A percentile compares a stretch with the other conserved stretches of the same genome.
Evolutionary conservation across 345 rosid genomes (phyloP).

Genomic region (Pistacia vera): DNA sequence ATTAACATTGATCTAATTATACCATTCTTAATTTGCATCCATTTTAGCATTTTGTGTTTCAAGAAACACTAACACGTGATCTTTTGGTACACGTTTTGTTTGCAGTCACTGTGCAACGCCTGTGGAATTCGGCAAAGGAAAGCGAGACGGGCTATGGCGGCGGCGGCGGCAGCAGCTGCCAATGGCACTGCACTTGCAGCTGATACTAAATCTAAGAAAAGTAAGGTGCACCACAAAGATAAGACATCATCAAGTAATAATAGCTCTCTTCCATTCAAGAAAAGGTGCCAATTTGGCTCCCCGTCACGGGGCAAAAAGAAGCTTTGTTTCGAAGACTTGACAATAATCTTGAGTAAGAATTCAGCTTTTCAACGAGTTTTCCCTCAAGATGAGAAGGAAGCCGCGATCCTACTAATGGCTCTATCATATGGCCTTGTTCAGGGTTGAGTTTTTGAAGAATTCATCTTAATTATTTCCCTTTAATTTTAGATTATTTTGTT

Average conservation of each 20-base stretch:
- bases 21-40: background rate
- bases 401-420: conserved; percentile 94
- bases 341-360: conserved; percentile 62
- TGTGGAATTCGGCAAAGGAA: conserved; percentile 94
- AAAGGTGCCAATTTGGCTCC: conserved; percentile 35
- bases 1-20: background rate
- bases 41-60: background rate
- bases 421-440: conserved; percentile 83
- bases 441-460: conserved; percentile 32
- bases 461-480: background rate
- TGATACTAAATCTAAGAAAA: conserved; percentile 22
- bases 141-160: conserved; percentile 74
- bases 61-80: background rate
- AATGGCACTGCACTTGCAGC: conserved; percentile 22
- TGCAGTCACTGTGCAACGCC: conserved; percentile 93
- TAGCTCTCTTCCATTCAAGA: conserved; percentile 39
- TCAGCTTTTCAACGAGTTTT: conserved; percentile 74
- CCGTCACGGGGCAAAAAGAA: conserved; percentile 38
- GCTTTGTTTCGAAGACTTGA: conserved; percentile 74
- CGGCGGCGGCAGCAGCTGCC: conserved; percentile 44
- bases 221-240: conserved; percentile 38
- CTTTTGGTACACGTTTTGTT: background rate
- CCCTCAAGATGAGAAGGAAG: conserved; percentile 97
- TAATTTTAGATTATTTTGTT: conserved; percentile 1
- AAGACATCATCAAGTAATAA: conserved; percentile 29